Base-by-base conservation (phyloP, 345 rosid genomes). In the Kernera saxatilis region DNA sequence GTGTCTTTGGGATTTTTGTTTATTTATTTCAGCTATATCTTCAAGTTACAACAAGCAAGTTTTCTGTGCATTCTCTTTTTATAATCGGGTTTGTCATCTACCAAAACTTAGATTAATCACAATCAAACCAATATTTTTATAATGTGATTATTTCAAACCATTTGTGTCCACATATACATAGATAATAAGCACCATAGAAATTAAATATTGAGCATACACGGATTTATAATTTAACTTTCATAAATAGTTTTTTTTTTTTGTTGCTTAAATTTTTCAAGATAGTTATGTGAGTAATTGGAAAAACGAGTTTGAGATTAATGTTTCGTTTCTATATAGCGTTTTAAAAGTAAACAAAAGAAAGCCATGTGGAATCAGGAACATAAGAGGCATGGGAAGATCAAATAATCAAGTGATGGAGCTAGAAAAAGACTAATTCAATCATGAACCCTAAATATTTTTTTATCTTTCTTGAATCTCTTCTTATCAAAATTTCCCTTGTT, bases 321-420 rank as follows among this genome's bases (percentile, higher is more conserved):
- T 29, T 39, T 29, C 4, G 22, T 37, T 39, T 37, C 22, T 36
- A 49, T 18, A 48, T 37, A 13, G 26, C 17, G 22, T 26, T 44
- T 70, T 19, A 26, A 52, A 63, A 17, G 21, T 52, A 43, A 72
- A 17, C 23, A 72, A 64, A 72, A 25, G 18, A 64, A 45, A 64
- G 56, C 57, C 76, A 72, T 64, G 76, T 72, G 76, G 64, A 44
- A 43, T 64, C 50, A 54, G 40, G 2, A 64, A 72, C 32, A 64
- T 44, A 23, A 8, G 56, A 64, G 49, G 76, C 64, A 72, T 72
- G 76, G 76, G 64, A 18, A 53, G 64, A 72, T 72, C 76, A 54
- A 64, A 72, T 72, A 64, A 72, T 64, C 70, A 12, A 72, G 76
- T 64, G 56, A 72, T 72, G 76, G 76, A 64, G 76, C 70, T 29